These are phyloP conservation scores for Teratosphaeria destructans DNA, from an alignment of 2,329 filamentous ascomycete genomes.

Conservation along the genomic window DNA sequence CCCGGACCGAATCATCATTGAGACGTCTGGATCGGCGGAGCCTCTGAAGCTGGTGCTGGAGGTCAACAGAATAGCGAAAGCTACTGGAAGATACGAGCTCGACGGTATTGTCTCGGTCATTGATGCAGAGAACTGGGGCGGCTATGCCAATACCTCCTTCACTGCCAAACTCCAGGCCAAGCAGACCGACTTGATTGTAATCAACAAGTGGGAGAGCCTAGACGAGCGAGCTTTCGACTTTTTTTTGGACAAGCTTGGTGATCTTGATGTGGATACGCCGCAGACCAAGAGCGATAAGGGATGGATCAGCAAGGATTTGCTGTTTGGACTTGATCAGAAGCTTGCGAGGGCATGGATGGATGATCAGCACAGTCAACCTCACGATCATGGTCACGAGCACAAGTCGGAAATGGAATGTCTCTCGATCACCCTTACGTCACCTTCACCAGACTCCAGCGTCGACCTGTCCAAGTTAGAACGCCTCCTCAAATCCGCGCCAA, in stretches of 20 bases:
- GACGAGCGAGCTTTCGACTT: constrained; percentile 65
- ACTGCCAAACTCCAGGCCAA: constrained; percentile 79
- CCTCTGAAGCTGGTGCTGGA: constrained; percentile 86
- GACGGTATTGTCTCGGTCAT: constrained; percentile 86
- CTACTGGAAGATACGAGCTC: constrained; percentile 59
- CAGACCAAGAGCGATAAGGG: constrained; percentile 80
- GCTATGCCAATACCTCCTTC: constrained; percentile 83
- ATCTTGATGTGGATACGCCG: constrained; percentile 63
- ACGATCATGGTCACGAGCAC: constrained; percentile 47
- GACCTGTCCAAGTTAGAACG: constrained; percentile 50
- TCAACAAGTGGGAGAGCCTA: constrained; percentile 84
- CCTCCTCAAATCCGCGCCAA: constrained; percentile 64
- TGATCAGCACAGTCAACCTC: constrained; percentile 27
- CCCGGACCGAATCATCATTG: constrained; percentile 84
- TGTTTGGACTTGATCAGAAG: constrained; percentile 82
- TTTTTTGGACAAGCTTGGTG: constrained; percentile 67
- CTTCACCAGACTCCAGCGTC: constrained; percentile 39
- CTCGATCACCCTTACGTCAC: constrained; percentile 54
- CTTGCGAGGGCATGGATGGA: constrained; percentile 46
- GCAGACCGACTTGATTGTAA: constrained; percentile 82
- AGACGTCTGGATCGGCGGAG: constrained; percentile 75
- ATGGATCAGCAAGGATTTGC: constrained; percentile 62
- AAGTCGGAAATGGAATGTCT: constrained; percentile 83
- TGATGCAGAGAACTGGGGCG: constrained; percentile 90
- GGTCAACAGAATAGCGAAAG: constrained; percentile 66